Percentiles rank a stretch among this genome's conserved stretches.
These are phyloP conservation scores for Suillus cothurnatus DNA, from an alignment of 768 basidiomycete genomes.

Conservation along the genomic window DNA sequence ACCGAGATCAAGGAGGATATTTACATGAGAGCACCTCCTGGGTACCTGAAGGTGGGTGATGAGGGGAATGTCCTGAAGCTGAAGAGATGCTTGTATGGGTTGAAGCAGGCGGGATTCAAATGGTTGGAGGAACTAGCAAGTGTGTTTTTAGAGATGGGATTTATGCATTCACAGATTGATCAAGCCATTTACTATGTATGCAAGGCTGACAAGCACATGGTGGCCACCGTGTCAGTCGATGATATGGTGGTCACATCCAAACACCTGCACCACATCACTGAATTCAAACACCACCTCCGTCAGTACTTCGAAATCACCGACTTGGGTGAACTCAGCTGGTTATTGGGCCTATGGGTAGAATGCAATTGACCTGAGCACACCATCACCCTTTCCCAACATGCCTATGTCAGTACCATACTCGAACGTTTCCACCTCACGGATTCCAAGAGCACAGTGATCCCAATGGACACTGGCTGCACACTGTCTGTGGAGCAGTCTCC, in stretches of 20 bases:
- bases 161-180: not conserved
- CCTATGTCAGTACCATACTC: conserved; percentile 26
- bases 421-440: conserved; percentile 25
- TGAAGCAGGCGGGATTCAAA: conserved; percentile 35
- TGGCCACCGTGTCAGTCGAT: no score
- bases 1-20: no score
- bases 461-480: conserved; percentile 17
- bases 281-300: no score
- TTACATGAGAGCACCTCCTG: no score
- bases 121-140: conserved; percentile 30
- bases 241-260: no score
- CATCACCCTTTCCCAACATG: conserved; percentile 21
- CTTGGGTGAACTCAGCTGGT: conserved; percentile 19
- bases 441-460: conserved; percentile 22
- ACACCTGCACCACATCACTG: no score
- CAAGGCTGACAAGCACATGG: no score
- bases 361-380: conserved; percentile 9
- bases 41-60: conserved; percentile 10
- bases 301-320: no score
- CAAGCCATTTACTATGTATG: not conserved
- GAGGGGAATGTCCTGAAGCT: conserved; percentile 28
- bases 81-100: conserved; percentile 39
- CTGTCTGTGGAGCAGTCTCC: conserved; percentile 14
- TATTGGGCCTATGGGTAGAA: conserved; percentile 20
- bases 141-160: conserved; percentile 1